Base-by-base conservation (phyloP, 225 moss, liverwort and hornwort species). In the Climacium dendroides region DNA sequence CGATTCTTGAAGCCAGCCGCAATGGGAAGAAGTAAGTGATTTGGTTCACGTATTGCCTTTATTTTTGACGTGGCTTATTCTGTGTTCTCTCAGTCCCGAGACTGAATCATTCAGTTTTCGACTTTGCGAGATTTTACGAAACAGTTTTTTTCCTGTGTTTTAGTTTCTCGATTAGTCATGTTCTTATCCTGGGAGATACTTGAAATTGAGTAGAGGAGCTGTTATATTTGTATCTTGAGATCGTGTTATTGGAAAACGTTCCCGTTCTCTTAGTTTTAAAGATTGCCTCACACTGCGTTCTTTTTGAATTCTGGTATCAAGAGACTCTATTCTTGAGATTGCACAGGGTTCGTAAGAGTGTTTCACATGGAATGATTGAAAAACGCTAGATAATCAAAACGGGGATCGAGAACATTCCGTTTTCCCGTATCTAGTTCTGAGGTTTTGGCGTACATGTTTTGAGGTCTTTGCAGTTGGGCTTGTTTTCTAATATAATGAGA, bases 11-110 rank as follows among this genome's bases (percentile, higher is more conserved):
- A 86, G 75, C 26, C 79, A 63, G 78, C 39, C 67, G 54, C 84
- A 61, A 91, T 91, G 91, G 91, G 84, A 43, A 88, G 89, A 87
- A 91, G 93, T 89, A 88, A 88, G 89, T 73, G 82, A 67, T 67
- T 47, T 55, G 54, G 29, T 48, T 74, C 67, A 62, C 54, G 15
- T 45, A 22, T 60, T 55, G 59, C 47, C 59, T 71, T 82, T 7
- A 29, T 30, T 34, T 39, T 60, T 64, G 29, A 25, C 35, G 14
- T 55, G 64, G 32, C 60, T 79, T 11, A 32, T 59, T 72, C 39
- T 62, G 66, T 55, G 45, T 55, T 76, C 67, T 81, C 23, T 1
- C 6, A 54, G 15, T 77, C 54, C 24, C 23, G 24, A 16, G 76
- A 15, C 54, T 77, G 54, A 54, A 15, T 64, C 24, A 6, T 85